Conservation (phyloP, 2,329 filamentous ascomycete species). For the Talaromyces sp. region DNA sequence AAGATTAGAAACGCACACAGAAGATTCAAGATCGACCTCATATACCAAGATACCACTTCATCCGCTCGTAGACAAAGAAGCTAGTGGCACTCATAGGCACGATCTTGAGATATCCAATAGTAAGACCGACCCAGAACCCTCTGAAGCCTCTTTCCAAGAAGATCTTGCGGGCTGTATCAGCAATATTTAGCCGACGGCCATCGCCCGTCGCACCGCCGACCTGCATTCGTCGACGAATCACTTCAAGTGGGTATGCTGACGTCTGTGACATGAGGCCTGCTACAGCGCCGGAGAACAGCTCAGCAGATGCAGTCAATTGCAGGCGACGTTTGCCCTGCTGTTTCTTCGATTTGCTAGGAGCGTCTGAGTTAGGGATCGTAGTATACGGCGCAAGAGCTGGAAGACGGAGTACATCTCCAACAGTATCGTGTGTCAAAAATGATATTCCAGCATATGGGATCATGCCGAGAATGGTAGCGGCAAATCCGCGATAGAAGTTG, state of each 20-base stretch:
- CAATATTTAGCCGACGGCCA: constrained; percentile 71
- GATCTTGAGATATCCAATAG: constrained; percentile 93
- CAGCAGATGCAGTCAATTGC: constrained; percentile 76
- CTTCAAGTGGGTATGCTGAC: constrained; percentile 87
- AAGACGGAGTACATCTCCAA: constrained; percentile 75
- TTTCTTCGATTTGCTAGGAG: constrained; percentile 32
- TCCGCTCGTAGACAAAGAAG: constrained; percentile 65
- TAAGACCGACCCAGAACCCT: constrained; percentile 89
- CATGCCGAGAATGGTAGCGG: constrained; percentile 88
- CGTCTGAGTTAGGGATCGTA: constrained; percentile 61
- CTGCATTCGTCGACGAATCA: constrained; percentile 90
- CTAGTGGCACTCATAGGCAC: constrained; percentile 79
- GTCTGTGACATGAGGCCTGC: constrained; percentile 90
- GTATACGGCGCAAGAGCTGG: constrained; percentile 68
- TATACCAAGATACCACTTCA: constrained; percentile 64
- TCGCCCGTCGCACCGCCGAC: constrained; percentile 93
- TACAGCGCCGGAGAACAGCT: constrained; percentile 77
- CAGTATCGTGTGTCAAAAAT: constrained; percentile 90
- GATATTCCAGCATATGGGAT: constrained; percentile 93
- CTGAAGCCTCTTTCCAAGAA: constrained; percentile 68
- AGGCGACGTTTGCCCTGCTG: constrained; percentile 58
- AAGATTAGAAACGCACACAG: too few species aligned
- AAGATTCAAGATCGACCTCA: neutral
- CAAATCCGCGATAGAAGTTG: constrained; percentile 96
- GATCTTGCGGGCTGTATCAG: constrained; percentile 74